A percentile compares a stretch with the other conserved stretches of the same genome.
These are phyloP conservation scores for Globisporangium irregulare DNA, from an alignment of 352 stramenopile species.

Conservation along the genomic window DNA sequence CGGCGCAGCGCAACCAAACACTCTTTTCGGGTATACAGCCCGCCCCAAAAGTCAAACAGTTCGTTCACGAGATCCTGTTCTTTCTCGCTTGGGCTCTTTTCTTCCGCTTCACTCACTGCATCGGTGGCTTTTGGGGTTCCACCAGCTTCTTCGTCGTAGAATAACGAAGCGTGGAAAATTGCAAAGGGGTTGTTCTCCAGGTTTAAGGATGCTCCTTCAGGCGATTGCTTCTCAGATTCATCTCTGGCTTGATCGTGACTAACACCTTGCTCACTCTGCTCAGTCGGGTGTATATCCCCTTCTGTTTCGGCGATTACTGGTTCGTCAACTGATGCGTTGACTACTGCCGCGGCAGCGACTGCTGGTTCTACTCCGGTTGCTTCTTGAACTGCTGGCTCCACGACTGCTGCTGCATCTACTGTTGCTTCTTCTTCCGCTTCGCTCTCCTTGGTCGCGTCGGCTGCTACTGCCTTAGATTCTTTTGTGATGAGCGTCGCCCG, in stretches of 20 bases:
- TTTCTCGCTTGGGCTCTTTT: conserved; percentile 1
- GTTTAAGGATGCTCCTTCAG: conserved; percentile 1
- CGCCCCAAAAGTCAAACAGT: conserved; percentile 52
- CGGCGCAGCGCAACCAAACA: conserved; percentile 56
- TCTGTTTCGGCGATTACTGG: neutral
- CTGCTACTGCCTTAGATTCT: conserved; percentile 4
- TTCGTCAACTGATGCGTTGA: neutral
- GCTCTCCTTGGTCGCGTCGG: conserved; percentile 9
- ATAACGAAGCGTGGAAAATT: conserved; percentile 31
- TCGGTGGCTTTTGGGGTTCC: conserved; percentile 17
- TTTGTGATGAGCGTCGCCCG: conserved; percentile 36
- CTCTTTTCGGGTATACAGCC: conserved; percentile 55
- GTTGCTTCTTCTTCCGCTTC: conserved; percentile 6
- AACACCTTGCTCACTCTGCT: neutral
- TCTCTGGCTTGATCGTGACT: neutral
- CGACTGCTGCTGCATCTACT: conserved; percentile 2
- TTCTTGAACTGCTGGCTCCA: neutral
- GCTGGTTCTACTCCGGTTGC: neutral
- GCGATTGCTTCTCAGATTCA: conserved; percentile 4
- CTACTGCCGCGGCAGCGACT: neutral
- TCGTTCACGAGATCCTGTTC: conserved; percentile 39
- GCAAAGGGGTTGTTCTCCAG: conserved; percentile 32
- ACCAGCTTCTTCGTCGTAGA: conserved; percentile 22
- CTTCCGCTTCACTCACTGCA: neutral
- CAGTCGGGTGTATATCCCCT: neutral